Base-by-base conservation (phyloP, 2,329 filamentous ascomycete species). In the Colletotrichum coccodes region DNA sequence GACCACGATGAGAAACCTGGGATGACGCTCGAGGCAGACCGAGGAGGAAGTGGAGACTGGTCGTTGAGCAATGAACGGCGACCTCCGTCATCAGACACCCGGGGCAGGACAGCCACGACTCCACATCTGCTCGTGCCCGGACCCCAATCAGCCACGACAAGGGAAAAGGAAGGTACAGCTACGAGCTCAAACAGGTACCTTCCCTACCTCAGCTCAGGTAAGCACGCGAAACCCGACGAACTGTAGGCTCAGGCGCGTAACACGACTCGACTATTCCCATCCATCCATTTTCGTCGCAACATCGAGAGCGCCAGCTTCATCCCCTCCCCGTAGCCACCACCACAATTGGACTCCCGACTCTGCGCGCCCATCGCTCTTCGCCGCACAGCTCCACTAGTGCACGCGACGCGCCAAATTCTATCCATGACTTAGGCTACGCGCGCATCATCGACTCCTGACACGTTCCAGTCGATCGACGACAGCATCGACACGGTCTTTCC, bases 191-290 rank as follows among this genome's bases (percentile, higher is more conserved):
- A 14, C 49, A 63, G 52, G 60, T 57, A 46, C 50, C 52, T 52
- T 50, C 46, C 54, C 54, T 60, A 34, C 61, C 65, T 60, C 47
- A 68, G 65, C 66, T 69, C 66, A 69, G 61, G 66, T 69, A 69
- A 69, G 66, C 66, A 69, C 66, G 66, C 66, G 66, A 66, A 65
- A 69, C 66, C 65, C 62, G 66, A 69, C 42, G 66, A 69, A 66
- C 66, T 56, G 66, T 28, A 60, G 62, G 66, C 62, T 54, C 62
- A 60, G 66, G 66, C 66, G 66, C 66, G 66, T 65, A 69, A 66
- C 61, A 69, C 66, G 66, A 60, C 62, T 69, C 49, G 30, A 60
- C 56, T 57, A 54, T 60, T 65, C 54, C 47, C 49, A 56, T 65
- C 56, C 53, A 60, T 66, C 66, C 66, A 69, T 52, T 69, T 66